phyloP scores from a whole-genome alignment of 2,329 filamentous ascomycete genomes.

The Trichoderma oligosporum region DNA sequence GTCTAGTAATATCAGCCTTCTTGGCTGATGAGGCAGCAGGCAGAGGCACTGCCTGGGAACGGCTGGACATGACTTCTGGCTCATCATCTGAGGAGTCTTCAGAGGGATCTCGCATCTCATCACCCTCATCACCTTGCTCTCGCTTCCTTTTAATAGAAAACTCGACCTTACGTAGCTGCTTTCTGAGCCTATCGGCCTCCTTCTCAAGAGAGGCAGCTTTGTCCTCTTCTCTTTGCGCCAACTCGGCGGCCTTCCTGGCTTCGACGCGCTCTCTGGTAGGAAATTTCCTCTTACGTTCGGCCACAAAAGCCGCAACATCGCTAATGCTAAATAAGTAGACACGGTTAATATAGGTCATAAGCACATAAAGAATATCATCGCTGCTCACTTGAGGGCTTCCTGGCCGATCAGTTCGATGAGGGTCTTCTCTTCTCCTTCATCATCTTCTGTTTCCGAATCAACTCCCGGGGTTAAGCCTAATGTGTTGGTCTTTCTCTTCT shows the following conservation, averaged over 20 bases:
- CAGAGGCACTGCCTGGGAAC: slow-evolving; percentile 32
- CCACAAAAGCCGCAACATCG: slow-evolving; percentile 76
- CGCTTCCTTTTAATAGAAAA: slow-evolving; percentile 66
- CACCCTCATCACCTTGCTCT: slow-evolving; percentile 63
- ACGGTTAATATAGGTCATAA: not conserved
- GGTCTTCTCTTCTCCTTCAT: slow-evolving; percentile 68
- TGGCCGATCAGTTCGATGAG: slow-evolving; percentile 52
- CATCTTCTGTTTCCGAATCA: slow-evolving; percentile 59
- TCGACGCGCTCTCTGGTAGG: slow-evolving; percentile 71
- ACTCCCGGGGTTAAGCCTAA: slow-evolving; percentile 67
- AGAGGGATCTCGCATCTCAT: slow-evolving; percentile 57
- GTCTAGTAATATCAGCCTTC: slow-evolving; percentile 59
- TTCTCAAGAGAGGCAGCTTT: slow-evolving; percentile 59
- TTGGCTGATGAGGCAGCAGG: slow-evolving; percentile 47
- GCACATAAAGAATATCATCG: too few species aligned
- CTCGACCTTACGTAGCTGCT: slow-evolving; percentile 66
- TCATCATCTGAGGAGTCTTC: slow-evolving; percentile 55
- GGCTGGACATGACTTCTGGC: slow-evolving; percentile 56
- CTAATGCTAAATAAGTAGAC: slow-evolving; percentile 43
- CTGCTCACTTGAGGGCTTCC: slow-evolving; percentile 53
- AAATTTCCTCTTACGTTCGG: slow-evolving; percentile 73
- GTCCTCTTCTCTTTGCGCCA: slow-evolving; percentile 49
- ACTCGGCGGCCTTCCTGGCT: slow-evolving; percentile 54
- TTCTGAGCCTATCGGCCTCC: slow-evolving; percentile 59
- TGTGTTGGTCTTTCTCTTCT: slow-evolving; percentile 68